Evolutionary conservation across 345 rosid genomes (phyloP), one percentile per base, ranked within the genome.

Genomic region (Lepidium didymum): DNA sequence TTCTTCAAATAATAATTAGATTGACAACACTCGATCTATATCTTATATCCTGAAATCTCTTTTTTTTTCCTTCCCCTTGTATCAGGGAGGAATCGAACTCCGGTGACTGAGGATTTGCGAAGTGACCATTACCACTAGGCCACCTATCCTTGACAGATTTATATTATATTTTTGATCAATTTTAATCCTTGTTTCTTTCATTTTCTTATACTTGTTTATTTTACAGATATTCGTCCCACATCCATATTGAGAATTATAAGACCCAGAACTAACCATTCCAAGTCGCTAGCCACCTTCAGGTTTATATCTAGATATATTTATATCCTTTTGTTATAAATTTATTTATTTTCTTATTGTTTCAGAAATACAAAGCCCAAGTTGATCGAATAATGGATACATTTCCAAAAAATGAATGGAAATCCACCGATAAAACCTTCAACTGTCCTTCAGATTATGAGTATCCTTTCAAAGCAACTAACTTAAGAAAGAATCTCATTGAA

Each of bases 221-320:
- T 40, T 65, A 8, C 67, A 85, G 91, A 72, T 2, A 80, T 75
- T 70, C 67, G 77, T 31, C 95, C 89, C 0, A 86, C 65, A 64
- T 6, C 38, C 8, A 80, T 84, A 58, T 46, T 74, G 34, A 4
- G 10, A 50, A 46, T 60, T 75, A 88, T 88, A 81, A 45, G 83
- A 73, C 53, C 81, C 84, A 9, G 1, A 62, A 59, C 67, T 88
- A 70, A 67, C 82, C 2, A 62, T 33, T 1, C 16, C 91, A 88
- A 55, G 78, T 88, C 27, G 72, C 76, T 8, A 84, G 86, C 71
- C 86, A 88, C 73, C 83, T 86, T 7, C 88, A 86, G 95, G 95
- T 86, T 53, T 37, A 5, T 25, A 25, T 25, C 27, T 25, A 25
- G 3, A 25, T 25, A 25, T 25, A 3, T 3, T 2, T 25, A 25